Conservation (phyloP, 164 flowering plant species). For the Malania oleifera region DNA sequence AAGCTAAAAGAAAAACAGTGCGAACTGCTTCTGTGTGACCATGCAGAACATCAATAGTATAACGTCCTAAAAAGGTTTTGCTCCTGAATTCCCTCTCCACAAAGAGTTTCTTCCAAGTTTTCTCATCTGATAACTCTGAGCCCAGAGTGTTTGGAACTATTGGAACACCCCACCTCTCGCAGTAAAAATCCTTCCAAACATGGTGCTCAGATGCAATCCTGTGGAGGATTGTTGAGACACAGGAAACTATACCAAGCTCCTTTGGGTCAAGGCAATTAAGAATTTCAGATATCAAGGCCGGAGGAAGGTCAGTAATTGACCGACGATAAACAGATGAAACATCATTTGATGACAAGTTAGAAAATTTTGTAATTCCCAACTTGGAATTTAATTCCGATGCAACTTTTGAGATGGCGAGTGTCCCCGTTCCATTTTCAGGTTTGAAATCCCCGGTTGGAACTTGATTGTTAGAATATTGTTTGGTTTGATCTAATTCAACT, state of each 20-base stretch:
- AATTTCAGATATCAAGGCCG: slow-evolving; percentile 70
- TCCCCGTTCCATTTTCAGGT: slow-evolving; percentile 2
- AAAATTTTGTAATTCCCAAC: slow-evolving; percentile 11
- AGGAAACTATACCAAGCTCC: slow-evolving; percentile 80
- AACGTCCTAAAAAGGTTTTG: slow-evolving; percentile 70
- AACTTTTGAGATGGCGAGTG: slow-evolving; percentile 3
- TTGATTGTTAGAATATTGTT: background rate
- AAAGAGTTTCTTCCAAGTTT: slow-evolving; percentile 81
- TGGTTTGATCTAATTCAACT: slow-evolving; percentile 6
- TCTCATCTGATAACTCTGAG: slow-evolving; percentile 38
- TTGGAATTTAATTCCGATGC: slow-evolving; percentile 10
- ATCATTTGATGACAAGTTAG: slow-evolving; percentile 18
- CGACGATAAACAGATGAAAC: slow-evolving; percentile 13
- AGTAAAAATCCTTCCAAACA: slow-evolving; percentile 83
- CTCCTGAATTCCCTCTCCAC: slow-evolving; percentile 85
- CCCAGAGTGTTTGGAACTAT: slow-evolving; percentile 16
- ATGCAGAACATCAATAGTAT: slow-evolving; percentile 52
- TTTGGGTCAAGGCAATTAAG: slow-evolving; percentile 70
- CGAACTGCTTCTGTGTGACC: slow-evolving; percentile 90
- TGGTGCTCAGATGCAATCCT: slow-evolving; percentile 68
- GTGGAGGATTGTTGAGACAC: slow-evolving; percentile 62
- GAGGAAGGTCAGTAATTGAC: slow-evolving; percentile 72
- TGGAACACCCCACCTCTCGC: slow-evolving; percentile 89
- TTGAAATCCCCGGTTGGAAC: slow-evolving; percentile 5
- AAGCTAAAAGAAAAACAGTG: slow-evolving; percentile 59